phyloP scores from a whole-genome alignment of 148 eudicot species.

The Pouteria glomerata region DNA sequence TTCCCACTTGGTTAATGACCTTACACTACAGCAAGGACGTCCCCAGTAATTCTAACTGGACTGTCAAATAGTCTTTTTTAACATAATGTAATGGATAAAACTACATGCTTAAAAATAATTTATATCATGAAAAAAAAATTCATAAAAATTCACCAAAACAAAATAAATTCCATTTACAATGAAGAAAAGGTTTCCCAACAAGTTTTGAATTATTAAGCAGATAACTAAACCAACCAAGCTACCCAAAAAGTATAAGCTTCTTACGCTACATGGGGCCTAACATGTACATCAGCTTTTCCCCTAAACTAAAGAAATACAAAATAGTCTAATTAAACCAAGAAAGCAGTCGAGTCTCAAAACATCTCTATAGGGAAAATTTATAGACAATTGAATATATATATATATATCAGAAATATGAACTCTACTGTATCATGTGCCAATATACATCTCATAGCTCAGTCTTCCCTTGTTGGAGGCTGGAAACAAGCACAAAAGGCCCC shows the following conservation, averaged over 20 bases:
- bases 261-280: slow-evolving; percentile 20
- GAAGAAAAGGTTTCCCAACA: not conserved
- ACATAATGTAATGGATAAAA: no score
- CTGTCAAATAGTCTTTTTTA: no score
- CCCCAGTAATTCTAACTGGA: no score
- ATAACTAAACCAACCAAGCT: not conserved
- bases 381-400: not conserved
- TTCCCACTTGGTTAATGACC: no score
- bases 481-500: slow-evolving; percentile 65
- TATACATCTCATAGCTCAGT: not conserved
- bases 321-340: slow-evolving; percentile 7
- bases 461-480: slow-evolving; percentile 4
- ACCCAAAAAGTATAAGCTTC: not conserved
- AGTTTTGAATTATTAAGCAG: not conserved
- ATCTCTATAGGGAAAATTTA: slow-evolving; percentile 7
- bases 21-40: no score
- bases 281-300: slow-evolving; percentile 32
- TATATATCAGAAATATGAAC: not conserved
- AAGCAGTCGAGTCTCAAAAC: not conserved
- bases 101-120: not conserved
- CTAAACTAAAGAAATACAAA: slow-evolving; percentile 13
- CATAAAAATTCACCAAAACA: no score
- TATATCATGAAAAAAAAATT: not conserved
- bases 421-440: not conserved
- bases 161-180: not conserved